phyloP scores from a whole-genome alignment of 1,284 basidiomycete genomes.

The Naganishia cerealis region DNA sequence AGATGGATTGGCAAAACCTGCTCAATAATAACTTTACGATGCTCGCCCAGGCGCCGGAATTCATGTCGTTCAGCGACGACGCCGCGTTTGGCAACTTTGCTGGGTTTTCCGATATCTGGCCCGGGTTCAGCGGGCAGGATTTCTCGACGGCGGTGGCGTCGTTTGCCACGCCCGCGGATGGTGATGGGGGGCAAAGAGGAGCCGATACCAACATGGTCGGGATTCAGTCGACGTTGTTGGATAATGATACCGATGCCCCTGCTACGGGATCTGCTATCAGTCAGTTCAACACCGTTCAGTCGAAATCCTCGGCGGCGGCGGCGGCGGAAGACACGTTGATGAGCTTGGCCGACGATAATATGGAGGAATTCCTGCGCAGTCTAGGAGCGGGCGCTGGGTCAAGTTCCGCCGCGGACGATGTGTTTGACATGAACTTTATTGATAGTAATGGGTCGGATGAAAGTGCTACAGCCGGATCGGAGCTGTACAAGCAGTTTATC shows the following conservation, averaged over 20 bases:
- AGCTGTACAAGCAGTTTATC: constrained; percentile 36
- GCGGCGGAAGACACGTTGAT: constrained; percentile 10
- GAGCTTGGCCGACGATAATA: constrained; percentile 24
- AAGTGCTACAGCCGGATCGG: constrained; percentile 42
- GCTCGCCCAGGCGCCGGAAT: constrained; percentile 40
- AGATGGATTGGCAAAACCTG: constrained; percentile 36
- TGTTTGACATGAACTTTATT: constrained; percentile 21
- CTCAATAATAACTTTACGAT: constrained; percentile 36
- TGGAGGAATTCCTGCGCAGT: constrained; percentile 29
- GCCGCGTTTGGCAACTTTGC: constrained; percentile 33
- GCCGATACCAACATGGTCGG: constrained; percentile 27
- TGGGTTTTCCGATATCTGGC: constrained; percentile 27
- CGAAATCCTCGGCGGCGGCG: neutral
- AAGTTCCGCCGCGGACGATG: constrained; percentile 4
- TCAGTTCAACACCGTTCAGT: constrained; percentile 19
- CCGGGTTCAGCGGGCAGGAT: constrained; percentile 18
- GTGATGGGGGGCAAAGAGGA: neutral
- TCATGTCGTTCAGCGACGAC: constrained; percentile 43
- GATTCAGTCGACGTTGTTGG: constrained; percentile 30
- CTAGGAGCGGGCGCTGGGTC: constrained; percentile 9
- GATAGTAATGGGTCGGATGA: constrained; percentile 27
- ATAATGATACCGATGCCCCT: neutral
- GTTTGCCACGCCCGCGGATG: neutral
- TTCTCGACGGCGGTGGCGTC: neutral
- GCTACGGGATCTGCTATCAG: constrained; percentile 1